Base-by-base conservation (phyloP, 1,284 basidiomycete species). In the Moesziomyces globuligerus region DNA sequence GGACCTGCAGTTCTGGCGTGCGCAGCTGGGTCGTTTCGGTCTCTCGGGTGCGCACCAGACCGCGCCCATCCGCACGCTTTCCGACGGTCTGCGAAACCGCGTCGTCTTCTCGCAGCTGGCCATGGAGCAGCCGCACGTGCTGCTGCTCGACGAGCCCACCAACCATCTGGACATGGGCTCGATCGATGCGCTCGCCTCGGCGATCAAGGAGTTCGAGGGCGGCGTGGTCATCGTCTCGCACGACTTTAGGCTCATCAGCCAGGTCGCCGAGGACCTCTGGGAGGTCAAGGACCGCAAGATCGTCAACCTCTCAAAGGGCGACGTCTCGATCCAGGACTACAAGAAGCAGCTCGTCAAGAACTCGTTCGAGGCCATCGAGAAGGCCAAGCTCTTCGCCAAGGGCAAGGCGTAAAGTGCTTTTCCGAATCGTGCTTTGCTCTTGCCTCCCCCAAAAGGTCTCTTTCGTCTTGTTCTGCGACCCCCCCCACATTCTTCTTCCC, bases 161-260 rank as follows among this genome's bases (percentile, higher is more conserved):
- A 95, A 94, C 83, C 93, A 95, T 83, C 71, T 84, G 86, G 93
- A 95, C 82, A 94, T 94, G 91, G 89, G 87, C 59, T 95, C 93
- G 18, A 98, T 98, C 83, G 94, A 98, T 83, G 94, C 96, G 4
- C 87, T 98, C 41, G 95, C 94, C 6, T 83, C 84, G 28, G 94
- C 95, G 48, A 98, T 98, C 86, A 96, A 96, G 85, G 92, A 92
- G 82, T 98, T 94, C 83, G 90, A 93, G 81, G 95, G 96, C 65
- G 95, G 95, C 83, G 96, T 98, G 48, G 95, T 82, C 23, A 78
- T 81, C 44, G 80, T 81, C 8, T 81, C 71, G 59, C 74, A 76
- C 72, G 78, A 79, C 65, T 79, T 82, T 56, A 57, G 76, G n/a
- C 62, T 79, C 24, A 74, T 78, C 48, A 72, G 62, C 40, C 76